Percentiles rank a stretch among this genome's conserved stretches.
Evolutionary conservation across 805 yeast genomes (phyloP).

Genomic region (Wickerhamomyces ciferrii): DNA sequence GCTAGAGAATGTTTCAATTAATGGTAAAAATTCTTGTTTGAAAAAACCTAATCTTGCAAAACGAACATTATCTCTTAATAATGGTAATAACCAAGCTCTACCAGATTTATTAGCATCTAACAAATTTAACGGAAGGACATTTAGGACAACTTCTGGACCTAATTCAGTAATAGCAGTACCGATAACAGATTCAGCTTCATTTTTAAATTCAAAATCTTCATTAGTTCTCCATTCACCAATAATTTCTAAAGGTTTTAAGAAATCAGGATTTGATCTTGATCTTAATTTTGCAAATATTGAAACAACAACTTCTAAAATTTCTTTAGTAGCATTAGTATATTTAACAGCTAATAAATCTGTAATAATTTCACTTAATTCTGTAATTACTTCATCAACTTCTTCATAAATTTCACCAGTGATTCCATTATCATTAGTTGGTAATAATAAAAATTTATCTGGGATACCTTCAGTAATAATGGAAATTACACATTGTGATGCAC

Average conservation of each 20-base stretch:
- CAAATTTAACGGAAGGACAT: slow-evolving; percentile 75
- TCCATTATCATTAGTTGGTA: slow-evolving; percentile 33
- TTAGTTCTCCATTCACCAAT: slow-evolving; percentile 86
- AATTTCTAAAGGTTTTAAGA: slow-evolving; percentile 56
- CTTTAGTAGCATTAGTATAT: slow-evolving; percentile 72
- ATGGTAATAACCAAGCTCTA: slow-evolving; percentile 92
- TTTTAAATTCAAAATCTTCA: slow-evolving; percentile 60
- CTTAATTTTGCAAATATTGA: slow-evolving; percentile 60
- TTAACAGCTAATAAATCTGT: slow-evolving; percentile 64
- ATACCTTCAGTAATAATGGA: slow-evolving; percentile 70
- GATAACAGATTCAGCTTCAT: slow-evolving; percentile 76
- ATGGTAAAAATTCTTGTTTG: slow-evolving; percentile 60
- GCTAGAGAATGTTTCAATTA: slow-evolving; percentile 46
- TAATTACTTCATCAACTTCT: slow-evolving; percentile 46
- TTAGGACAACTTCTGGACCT: slow-evolving; percentile 83
- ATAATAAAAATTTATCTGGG: slow-evolving; percentile 51
- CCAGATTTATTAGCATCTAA: slow-evolving; percentile 56
- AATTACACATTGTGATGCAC: slow-evolving; percentile 84
- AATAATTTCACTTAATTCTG: slow-evolving; percentile 46
- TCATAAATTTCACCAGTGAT: slow-evolving; percentile 49
- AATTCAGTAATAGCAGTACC: slow-evolving; percentile 71
- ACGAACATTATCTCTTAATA: slow-evolving; percentile 80
- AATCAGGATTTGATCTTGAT: slow-evolving; percentile 64
- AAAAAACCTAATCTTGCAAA: slow-evolving; percentile 65
- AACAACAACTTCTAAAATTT: slow-evolving; percentile 63